Conservation (phyloP, 768 basidiomycete species). For the Kwoniella botswanensis region DNA sequence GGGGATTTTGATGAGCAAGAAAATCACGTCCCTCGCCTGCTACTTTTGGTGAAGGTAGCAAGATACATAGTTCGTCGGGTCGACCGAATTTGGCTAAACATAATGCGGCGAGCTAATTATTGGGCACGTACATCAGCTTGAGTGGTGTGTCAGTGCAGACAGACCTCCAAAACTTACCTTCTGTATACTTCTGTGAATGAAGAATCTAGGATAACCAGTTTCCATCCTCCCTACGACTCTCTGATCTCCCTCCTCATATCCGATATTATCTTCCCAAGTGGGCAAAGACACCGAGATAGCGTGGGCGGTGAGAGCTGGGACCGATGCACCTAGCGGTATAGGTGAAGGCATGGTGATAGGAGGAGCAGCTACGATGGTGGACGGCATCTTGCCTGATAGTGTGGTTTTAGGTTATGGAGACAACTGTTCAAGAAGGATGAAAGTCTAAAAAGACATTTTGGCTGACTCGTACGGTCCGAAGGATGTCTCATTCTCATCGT, state of each 20-base stretch:
- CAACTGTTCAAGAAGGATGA: background rate
- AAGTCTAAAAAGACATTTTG: background rate
- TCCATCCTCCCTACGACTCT: constrained; percentile 80
- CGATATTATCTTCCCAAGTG: constrained; percentile 88
- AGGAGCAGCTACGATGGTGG: constrained; percentile 29
- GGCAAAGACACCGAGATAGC: constrained; percentile 95
- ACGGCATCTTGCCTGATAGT: background rate
- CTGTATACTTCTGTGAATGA: constrained; percentile 81
- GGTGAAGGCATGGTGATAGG: constrained; percentile 24
- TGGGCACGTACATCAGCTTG: background rate
- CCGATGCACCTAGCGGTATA: constrained; percentile 51
- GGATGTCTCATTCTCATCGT: background rate
- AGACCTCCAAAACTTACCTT: constrained; percentile 66
- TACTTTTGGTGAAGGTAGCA: constrained; percentile 73
- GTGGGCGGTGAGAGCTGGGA: constrained; percentile 65
- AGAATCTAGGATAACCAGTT: constrained; percentile 92
- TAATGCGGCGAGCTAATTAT: constrained; percentile 71
- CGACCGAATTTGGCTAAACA: constrained; percentile 79
- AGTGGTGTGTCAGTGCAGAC: background rate
- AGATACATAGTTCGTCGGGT: constrained; percentile 73
- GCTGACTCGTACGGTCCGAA: background rate
- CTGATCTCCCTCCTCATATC: constrained; percentile 85
- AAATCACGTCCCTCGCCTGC: constrained; percentile 79
- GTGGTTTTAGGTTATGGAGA: background rate
- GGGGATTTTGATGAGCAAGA: constrained; percentile 62